phyloP scores from a whole-genome alignment of 2,329 filamentous ascomycete species.

The Boeremia exigua region DNA sequence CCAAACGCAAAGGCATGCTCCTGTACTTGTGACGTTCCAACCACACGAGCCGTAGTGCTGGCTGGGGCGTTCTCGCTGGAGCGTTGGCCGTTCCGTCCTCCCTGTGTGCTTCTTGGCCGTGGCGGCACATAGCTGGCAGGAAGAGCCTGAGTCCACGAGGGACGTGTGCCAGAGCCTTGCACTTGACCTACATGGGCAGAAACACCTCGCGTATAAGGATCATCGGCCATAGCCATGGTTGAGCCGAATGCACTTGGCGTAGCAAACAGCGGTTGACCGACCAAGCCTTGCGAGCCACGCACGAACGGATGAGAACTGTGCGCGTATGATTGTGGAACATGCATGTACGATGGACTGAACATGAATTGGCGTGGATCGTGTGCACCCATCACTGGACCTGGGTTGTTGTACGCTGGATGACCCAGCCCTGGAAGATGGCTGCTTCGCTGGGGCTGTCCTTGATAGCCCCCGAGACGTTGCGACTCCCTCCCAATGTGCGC shows the following conservation, averaged over 20 bases:
- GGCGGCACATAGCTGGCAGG: not conserved
- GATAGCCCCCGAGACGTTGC: conserved; percentile 1
- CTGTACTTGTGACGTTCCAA: conserved; percentile 20
- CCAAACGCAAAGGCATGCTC: conserved; percentile 25
- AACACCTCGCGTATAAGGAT: conserved; percentile 9
- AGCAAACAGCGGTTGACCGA: not conserved
- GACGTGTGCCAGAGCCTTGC: not conserved
- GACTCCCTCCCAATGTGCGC: conserved; percentile 4
- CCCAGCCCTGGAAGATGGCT: not conserved
- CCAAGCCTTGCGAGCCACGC: not conserved
- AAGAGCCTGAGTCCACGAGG: not conserved
- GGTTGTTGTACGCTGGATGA: not conserved
- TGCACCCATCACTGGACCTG: not conserved
- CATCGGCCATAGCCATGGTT: conserved; percentile 12
- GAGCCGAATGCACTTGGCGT: not conserved
- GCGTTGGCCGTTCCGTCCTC: conserved; percentile 18
- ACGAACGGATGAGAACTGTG: not conserved
- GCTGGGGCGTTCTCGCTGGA: conserved; percentile 34
- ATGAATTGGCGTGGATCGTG: not conserved
- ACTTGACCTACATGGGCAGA: conserved; percentile 4
- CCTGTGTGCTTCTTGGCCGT: conserved; percentile 7
- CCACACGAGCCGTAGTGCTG: not conserved
- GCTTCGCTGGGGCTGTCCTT: not conserved
- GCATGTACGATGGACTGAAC: not conserved
- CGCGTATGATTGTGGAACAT: not conserved